Evolutionary conservation across 2,329 filamentous ascomycete species (phyloP), one percentile per base, ranked within the genome.

Genomic region (Aspergillus sp.): DNA sequence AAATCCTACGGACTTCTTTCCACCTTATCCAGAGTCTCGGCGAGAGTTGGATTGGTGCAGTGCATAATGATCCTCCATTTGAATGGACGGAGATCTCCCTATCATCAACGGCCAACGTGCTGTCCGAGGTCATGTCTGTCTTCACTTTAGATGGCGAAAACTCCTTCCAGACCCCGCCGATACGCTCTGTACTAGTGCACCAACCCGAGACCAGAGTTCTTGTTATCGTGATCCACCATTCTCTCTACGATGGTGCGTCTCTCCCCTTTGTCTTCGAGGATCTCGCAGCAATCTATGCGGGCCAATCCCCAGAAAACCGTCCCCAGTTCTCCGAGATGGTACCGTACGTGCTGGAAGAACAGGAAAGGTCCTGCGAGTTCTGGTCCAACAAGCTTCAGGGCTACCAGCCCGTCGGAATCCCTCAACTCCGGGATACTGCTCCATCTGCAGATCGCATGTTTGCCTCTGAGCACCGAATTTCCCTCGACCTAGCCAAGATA

Each of bases 181-280:
- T 83, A 15, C 71, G 70, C 5, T 51, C 60, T 24, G 56, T 79
- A 11, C 56, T 79, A n/a, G 64, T 72, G 14, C 48, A 55, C 24
- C 66, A 71, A 5, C 52, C 68, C 1, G 53, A 59, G 1, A 67
- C 75, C 14, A 68, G 39, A 1, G 79, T 79, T 54, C 61, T 84
- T 12, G 61, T 83, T 1, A 70, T 96, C 1, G 90, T 90, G 0
- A 85, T 96, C 39, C 84, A 91, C 0, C 92, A 96, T 72, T 90
- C 91, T 1, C 79, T 96, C 9, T 96, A 96, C 62, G 92, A 96
- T 66, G 92, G 91, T 1, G 90, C 86, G 82, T 96, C 91, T 1
- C 79, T 96, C 6, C 77, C 80, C 2, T 76, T 93, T n/a, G 72
- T 96, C 2, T 90, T 93, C 61, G 77, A 82, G 35, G 86, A 93